These are phyloP conservation scores for Wickerhamomyces bovis DNA, from an alignment of 805 yeast species.

Conservation along the genomic window DNA sequence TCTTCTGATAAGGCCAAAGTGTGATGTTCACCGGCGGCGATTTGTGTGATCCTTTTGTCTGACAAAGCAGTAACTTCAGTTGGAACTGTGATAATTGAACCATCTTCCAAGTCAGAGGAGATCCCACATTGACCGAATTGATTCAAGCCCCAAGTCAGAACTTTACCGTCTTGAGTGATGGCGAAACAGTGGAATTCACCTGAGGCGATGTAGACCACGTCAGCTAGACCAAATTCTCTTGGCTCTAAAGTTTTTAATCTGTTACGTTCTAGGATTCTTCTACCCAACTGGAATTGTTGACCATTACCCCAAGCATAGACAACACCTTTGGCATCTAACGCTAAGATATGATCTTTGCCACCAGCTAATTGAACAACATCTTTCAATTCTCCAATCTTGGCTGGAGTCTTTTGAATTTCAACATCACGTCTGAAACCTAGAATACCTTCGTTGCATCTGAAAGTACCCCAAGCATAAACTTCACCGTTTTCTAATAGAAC, in stretches of 20 bases:
- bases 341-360: constrained; percentile 90
- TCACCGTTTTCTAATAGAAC: constrained; percentile 75
- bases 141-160: constrained; percentile 91
- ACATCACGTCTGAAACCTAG: constrained; percentile 72
- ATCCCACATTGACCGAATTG: constrained; percentile 96
- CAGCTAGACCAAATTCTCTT: constrained; percentile 74
- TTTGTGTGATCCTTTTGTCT: constrained; percentile 46
- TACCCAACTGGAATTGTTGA: constrained; percentile 86
- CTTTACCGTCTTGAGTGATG: constrained; percentile 61
- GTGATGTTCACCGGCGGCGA: constrained; percentile 95
- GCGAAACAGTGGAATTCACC: constrained; percentile 98
- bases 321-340: constrained; percentile 75
- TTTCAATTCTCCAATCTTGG: constrained; percentile 51
- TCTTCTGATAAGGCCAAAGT: constrained; percentile 64
- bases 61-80: constrained; percentile 62
- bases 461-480: constrained; percentile 97
- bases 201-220: constrained; percentile 74
- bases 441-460: constrained; percentile 87
- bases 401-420: constrained; percentile 61
- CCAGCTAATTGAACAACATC: constrained; percentile 78
- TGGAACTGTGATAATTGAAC: constrained; percentile 74
- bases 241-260: constrained; percentile 71
- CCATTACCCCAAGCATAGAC: constrained; percentile 98
- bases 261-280: constrained; percentile 76
- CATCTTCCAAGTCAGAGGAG: constrained; percentile 73